These are phyloP conservation scores for Scutellaria galericulata DNA, from an alignment of 257 asterid genomes.

Conservation along the genomic window DNA sequence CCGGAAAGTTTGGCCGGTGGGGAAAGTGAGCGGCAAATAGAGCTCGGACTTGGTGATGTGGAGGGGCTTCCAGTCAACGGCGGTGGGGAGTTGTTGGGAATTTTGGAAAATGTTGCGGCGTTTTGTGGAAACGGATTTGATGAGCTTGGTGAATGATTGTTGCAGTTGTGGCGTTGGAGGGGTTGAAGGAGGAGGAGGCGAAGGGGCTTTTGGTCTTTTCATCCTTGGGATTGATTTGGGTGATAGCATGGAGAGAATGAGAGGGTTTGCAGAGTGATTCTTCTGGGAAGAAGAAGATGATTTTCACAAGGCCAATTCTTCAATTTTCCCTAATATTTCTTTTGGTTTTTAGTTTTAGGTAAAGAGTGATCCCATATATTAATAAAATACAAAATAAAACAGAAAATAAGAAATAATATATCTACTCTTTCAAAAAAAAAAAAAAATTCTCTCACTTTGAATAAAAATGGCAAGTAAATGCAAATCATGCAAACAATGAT, in stretches of 20 bases:
- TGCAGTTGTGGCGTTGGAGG: conserved; percentile 51
- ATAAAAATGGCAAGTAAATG: conserved; percentile 37
- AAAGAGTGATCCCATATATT: too few relatives aligned
- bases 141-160: conserved; percentile 40
- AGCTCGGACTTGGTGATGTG: conserved; percentile 70
- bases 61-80: conserved; percentile 62
- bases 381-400: not conserved
- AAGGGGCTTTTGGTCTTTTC: conserved; percentile 48
- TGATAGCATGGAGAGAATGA: conserved; percentile 34
- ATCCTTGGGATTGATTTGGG: conserved; percentile 32
- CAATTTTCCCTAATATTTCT: too few relatives aligned
- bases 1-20: conserved; percentile 96
- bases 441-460: not conserved
- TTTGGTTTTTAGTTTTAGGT: too few relatives aligned
- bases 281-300: not conserved
- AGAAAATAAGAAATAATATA: not conserved
- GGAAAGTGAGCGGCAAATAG: conserved; percentile 88
- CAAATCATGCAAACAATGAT: conserved; percentile 41
- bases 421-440: not conserved
- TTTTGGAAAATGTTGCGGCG: conserved; percentile 53
- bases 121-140: conserved; percentile 43
- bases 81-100: conserved; percentile 42
- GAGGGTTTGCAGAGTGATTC: conserved; percentile 23
- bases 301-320: too few relatives aligned
- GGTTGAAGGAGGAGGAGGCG: conserved; percentile 40